Percentiles rank a stretch among this genome's conserved stretches.
These are phyloP conservation scores for Macadamia integrifolia DNA, from an alignment of 164 flowering plant genomes.

Conservation along the genomic window DNA sequence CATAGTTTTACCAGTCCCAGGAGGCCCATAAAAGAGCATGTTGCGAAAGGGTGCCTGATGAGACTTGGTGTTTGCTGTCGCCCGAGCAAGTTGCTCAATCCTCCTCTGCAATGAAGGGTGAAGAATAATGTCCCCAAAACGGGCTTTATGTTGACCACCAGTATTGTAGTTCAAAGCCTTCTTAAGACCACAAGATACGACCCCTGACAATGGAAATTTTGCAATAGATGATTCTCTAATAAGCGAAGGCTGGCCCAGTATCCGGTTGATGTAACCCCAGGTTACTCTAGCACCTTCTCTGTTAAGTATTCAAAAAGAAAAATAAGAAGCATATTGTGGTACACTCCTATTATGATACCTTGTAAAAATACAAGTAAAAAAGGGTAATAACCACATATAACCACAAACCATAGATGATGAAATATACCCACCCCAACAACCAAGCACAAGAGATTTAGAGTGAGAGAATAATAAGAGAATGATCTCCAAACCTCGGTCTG, in stretches of 20 bases:
- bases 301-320: constrained; percentile 13
- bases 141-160: constrained; percentile 26
- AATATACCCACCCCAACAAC: too few species aligned
- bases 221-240: constrained; percentile 88
- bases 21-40: constrained; percentile 98
- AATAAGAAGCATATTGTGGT: background rate
- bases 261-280: constrained; percentile 93
- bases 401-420: too few species aligned
- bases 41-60: constrained; percentile 97
- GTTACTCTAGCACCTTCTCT: constrained; percentile 95
- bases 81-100: constrained; percentile 87
- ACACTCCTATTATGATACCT: background rate
- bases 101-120: constrained; percentile 86
- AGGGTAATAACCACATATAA: too few species aligned
- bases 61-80: constrained; percentile 83
- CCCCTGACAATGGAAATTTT: constrained; percentile 65
- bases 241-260: constrained; percentile 92
- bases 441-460: background rate
- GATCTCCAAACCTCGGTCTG: background rate
- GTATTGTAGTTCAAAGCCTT: constrained; percentile 31
- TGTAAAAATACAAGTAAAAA: background rate
- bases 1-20: constrained; percentile 99
- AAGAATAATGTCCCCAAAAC: constrained; percentile 58
- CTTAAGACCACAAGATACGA: constrained; percentile 36
- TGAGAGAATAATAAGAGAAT: background rate